These are phyloP conservation scores for Neurospora sp. DNA, from an alignment of 495 filamentous ascomycete species.

Conservation along the genomic window DNA sequence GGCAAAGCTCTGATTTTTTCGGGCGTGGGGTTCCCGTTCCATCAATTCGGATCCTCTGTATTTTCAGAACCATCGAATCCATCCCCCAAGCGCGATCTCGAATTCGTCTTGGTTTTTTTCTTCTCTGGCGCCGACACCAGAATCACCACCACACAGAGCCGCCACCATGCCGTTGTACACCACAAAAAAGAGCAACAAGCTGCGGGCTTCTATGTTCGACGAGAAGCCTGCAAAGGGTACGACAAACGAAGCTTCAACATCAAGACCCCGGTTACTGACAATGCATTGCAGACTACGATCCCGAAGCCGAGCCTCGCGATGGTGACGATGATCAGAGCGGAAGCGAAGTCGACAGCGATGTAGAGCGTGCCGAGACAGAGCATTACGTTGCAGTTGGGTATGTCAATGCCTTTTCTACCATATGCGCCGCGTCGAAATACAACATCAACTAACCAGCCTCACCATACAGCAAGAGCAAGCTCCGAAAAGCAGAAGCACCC, in stretches of 20 bases:
- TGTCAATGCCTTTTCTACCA: not conserved
- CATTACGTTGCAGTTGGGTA: conserved; percentile 82
- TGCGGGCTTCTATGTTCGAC: conserved; percentile 30
- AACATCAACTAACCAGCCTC: conserved; percentile 27
- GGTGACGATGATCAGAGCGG: conserved; percentile 37
- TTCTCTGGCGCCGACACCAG: not conserved
- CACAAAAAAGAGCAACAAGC: conserved; percentile 23
- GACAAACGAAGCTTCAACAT: not conserved
- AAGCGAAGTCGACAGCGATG: conserved; percentile 37
- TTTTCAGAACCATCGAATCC: conserved; percentile 1
- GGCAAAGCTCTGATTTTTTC: conserved; percentile 17
- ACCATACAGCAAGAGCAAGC: conserved; percentile 70
- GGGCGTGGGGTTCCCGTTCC: conserved; percentile 10
- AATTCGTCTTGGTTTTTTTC: not conserved
- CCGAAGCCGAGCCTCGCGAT: conserved; percentile 58
- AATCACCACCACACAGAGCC: not conserved
- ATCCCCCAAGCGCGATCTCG: not conserved
- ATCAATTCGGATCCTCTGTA: not conserved
- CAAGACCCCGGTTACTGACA: not conserved
- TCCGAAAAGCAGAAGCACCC: conserved; percentile 59
- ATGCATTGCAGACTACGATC: conserved; percentile 64
- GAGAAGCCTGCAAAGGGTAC: conserved; percentile 33
- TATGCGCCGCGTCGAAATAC: not conserved
- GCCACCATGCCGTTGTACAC: conserved; percentile 20
- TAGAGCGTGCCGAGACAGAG: conserved; percentile 51